These are phyloP conservation scores for Clohesyomyces aquaticus DNA, from an alignment of 495 filamentous ascomycete genomes.

Conservation along the genomic window DNA sequence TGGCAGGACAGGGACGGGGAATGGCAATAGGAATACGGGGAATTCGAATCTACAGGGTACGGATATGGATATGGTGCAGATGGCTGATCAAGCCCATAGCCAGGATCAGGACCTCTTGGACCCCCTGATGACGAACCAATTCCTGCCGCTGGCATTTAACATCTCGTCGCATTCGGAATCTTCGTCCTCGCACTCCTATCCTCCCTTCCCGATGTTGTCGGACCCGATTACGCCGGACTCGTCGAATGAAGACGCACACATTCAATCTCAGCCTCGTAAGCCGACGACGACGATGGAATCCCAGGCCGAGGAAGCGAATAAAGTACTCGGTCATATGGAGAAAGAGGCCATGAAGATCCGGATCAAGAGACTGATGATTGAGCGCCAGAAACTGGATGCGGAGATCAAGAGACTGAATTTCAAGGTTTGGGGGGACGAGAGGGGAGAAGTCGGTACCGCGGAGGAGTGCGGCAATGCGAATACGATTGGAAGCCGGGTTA, in stretches of 20 bases:
- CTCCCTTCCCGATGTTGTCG: no score
- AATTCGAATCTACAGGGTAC: no score
- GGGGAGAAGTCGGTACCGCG: slow-evolving; percentile 3
- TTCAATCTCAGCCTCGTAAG: not conserved
- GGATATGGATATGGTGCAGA: no score
- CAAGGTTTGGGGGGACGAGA: slow-evolving; percentile 13
- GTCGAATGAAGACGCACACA: slow-evolving; percentile 4
- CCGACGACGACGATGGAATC: not conserved
- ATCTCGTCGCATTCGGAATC: not conserved
- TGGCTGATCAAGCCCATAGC: not conserved
- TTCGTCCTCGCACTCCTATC: not conserved
- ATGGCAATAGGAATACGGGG: no score
- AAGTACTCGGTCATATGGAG: slow-evolving; percentile 11
- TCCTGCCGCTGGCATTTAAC: not conserved
- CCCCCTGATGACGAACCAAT: not conserved
- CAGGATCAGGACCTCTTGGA: not conserved
- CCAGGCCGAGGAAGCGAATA: slow-evolving; percentile 1
- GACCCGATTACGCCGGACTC: slow-evolving; percentile 12
- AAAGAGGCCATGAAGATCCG: slow-evolving; percentile 22
- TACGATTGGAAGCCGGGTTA: no score
- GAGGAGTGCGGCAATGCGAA: no score
- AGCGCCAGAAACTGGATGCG: slow-evolving; percentile 22
- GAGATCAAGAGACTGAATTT: slow-evolving; percentile 27
- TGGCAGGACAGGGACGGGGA: not conserved
- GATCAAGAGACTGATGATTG: slow-evolving; percentile 31